These are phyloP conservation scores for Metarhizium anisopliae DNA, from an alignment of 2,329 filamentous ascomycete species.

Conservation along the genomic window DNA sequence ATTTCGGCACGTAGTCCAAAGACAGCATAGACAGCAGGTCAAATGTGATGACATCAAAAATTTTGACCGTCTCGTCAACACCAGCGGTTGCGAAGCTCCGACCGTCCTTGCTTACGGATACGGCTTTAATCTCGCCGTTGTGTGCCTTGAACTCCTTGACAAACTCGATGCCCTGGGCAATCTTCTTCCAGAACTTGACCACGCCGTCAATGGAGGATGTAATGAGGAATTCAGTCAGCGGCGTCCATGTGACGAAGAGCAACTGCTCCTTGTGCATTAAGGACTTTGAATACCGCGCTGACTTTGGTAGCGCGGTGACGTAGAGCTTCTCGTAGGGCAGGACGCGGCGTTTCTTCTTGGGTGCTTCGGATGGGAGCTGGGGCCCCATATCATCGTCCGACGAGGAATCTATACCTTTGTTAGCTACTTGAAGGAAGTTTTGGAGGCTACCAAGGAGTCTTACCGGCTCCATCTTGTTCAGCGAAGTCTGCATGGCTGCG, in stretches of 20 bases:
- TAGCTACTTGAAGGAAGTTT: background rate
- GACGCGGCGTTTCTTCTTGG: conserved; percentile 84
- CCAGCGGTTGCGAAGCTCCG: conserved; percentile 89
- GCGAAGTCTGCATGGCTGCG: conserved; percentile 49
- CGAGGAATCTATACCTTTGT: conserved; percentile 46
- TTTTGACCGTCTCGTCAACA: conserved; percentile 67
- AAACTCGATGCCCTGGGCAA: conserved; percentile 83
- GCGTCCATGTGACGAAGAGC: conserved; percentile 79
- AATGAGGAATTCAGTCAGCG: conserved; percentile 87
- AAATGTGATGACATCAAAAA: conserved; percentile 77
- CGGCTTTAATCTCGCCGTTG: conserved; percentile 70
- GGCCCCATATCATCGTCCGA: conserved; percentile 92
- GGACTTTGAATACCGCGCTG: conserved; percentile 81
- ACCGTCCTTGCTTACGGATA: conserved; percentile 81
- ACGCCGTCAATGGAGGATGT: conserved; percentile 92
- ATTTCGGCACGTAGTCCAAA: conserved; percentile 66
- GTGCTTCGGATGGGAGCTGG: conserved; percentile 71
- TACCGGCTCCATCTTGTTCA: conserved; percentile 34
- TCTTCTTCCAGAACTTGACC: conserved; percentile 99
- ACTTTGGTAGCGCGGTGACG: conserved; percentile 75
- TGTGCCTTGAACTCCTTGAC: conserved; percentile 97
- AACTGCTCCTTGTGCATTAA: conserved; percentile 98
- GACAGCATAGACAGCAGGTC: conserved; percentile 76
- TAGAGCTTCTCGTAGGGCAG: conserved; percentile 95
- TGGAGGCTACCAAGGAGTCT: conserved; percentile 6